Conservation (phyloP, 2,329 filamentous ascomycete species). For the Cytospora piceicola region DNA sequence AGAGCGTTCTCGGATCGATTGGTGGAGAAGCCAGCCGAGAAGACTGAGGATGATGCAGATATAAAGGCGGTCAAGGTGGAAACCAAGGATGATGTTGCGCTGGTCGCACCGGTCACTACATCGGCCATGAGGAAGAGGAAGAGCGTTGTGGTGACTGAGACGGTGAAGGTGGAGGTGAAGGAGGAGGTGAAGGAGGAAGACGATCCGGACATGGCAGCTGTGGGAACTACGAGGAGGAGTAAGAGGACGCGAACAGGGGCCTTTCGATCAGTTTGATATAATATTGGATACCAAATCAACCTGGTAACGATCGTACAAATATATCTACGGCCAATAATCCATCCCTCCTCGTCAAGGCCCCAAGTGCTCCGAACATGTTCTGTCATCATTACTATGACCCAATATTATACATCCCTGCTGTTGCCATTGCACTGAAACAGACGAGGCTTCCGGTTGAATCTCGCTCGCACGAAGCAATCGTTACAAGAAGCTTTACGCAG, state of each 20-base stretch:
- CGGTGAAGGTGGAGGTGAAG: constrained; percentile 30
- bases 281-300: not conserved
- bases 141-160: constrained; percentile 23
- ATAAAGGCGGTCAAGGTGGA: constrained; percentile 36
- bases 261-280: not conserved
- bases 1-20: constrained; percentile 77
- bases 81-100: constrained; percentile 34
- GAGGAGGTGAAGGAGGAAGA: not conserved
- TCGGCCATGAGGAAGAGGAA: constrained; percentile 31
- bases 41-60: constrained; percentile 30
- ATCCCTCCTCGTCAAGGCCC: not conserved
- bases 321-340: not conserved
- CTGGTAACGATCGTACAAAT: not conserved
- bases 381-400: not conserved
- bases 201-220: not conserved
- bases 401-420: not conserved
- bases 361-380: not conserved
- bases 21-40: constrained; percentile 28
- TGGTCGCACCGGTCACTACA: constrained; percentile 3
- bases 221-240: constrained; percentile 1
- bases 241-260: constrained; percentile 1
- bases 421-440: not conserved
- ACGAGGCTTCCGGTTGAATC: not conserved
- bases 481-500: too few species aligned
- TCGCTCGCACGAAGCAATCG: too few species aligned